phyloP scores from a whole-genome alignment of 495 filamentous ascomycete species.

The Talaromyces proteolyticus region DNA sequence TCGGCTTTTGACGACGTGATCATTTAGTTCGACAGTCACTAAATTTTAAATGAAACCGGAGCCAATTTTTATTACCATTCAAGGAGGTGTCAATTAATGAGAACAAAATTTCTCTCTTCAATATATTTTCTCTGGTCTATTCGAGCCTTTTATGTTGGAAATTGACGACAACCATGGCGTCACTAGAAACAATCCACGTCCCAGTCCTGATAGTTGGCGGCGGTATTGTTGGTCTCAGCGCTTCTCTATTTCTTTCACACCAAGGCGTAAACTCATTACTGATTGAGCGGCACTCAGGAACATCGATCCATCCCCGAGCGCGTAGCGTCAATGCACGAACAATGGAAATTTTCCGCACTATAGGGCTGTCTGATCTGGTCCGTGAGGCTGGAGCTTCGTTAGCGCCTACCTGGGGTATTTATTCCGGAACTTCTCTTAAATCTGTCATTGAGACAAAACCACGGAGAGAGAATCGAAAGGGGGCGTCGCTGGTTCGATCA shows the following conservation, averaged over 20 bases:
- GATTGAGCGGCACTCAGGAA: slow-evolving; percentile 15
- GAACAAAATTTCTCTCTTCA: background rate
- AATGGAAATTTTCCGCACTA: slow-evolving; percentile 17
- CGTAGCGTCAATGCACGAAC: slow-evolving; percentile 19
- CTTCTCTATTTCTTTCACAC: slow-evolving; percentile 17
- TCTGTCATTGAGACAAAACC: slow-evolving; percentile 16
- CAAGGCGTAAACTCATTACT: slow-evolving; percentile 13
- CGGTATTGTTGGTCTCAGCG: slow-evolving; percentile 18
- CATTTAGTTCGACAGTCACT: background rate
- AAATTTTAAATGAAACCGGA: background rate
- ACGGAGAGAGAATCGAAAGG: background rate
- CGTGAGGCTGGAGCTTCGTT: slow-evolving; percentile 8
- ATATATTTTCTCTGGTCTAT: no score
- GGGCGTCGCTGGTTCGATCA: background rate
- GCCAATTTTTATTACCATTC: no score
- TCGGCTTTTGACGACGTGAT: background rate
- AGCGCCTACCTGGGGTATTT: slow-evolving; percentile 12
- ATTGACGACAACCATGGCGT: background rate
- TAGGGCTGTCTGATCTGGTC: slow-evolving; percentile 9
- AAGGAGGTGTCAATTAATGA: background rate
- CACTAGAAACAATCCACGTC: slow-evolving; percentile 3
- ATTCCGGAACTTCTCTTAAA: slow-evolving; percentile 11
- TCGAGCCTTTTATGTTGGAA: no score
- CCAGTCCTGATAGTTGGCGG: slow-evolving; percentile 18
- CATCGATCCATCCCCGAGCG: slow-evolving; percentile 22